These are phyloP conservation scores for Botryotinia convoluta DNA, from an alignment of 2,329 filamentous ascomycete genomes.

Conservation along the genomic window DNA sequence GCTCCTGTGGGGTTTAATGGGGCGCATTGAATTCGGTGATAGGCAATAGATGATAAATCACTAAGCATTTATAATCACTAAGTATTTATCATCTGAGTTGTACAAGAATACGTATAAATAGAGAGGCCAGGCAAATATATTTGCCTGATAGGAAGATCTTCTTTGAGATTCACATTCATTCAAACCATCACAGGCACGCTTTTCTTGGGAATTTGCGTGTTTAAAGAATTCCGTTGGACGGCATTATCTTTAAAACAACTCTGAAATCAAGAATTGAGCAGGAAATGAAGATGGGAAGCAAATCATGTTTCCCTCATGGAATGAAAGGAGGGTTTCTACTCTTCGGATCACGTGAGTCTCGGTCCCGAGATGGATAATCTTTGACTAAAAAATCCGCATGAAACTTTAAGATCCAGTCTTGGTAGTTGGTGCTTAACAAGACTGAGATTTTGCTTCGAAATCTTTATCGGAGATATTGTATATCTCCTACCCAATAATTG, in stretches of 20 bases:
- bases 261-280: neutral
- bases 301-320: neutral
- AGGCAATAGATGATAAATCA: neutral
- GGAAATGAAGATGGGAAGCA: neutral
- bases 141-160: neutral
- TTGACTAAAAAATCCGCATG: neutral
- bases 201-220: too few relatives aligned
- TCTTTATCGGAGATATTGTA: neutral
- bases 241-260: fast-evolving
- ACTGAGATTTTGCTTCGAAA: neutral
- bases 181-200: neutral
- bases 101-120: neutral
- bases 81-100: neutral
- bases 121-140: neutral
- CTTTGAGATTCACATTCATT: neutral
- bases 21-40: neutral
- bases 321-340: neutral
- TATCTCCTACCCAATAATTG: neutral
- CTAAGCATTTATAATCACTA: too few relatives aligned
- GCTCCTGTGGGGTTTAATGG: neutral
- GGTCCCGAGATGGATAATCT: neutral
- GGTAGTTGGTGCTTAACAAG: neutral
- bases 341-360: neutral
- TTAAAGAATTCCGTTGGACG: fast-evolving
- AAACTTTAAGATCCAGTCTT: neutral